phyloP scores from a whole-genome alignment of 768 basidiomycete genomes.

The Lentinula aciculospora region DNA sequence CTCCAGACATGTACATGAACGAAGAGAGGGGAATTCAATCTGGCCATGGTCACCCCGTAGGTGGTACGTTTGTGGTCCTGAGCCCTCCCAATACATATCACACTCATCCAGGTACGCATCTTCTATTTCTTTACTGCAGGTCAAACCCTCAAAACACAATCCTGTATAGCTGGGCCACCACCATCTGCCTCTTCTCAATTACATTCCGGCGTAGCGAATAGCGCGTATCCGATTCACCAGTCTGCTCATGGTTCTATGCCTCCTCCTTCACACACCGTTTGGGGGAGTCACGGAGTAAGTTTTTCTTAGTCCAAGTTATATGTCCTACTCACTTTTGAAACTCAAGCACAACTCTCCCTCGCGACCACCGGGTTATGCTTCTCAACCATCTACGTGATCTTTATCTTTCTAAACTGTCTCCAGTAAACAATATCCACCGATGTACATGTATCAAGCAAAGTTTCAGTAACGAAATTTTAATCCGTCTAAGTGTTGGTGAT shows the following conservation, averaged over 20 bases:
- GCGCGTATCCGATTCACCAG: background rate
- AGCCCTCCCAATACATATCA: background rate
- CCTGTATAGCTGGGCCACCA: background rate
- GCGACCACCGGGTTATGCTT: background rate
- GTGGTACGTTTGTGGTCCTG: background rate
- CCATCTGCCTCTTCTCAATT: background rate
- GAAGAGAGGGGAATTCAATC: slow-evolving; percentile 49
- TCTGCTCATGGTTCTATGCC: slow-evolving; percentile 3
- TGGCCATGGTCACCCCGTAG: background rate
- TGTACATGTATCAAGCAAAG: no score
- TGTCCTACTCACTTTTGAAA: background rate
- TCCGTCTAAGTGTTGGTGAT: no score
- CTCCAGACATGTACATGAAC: slow-evolving; percentile 56
- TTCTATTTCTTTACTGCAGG: background rate
- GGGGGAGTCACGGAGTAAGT: background rate
- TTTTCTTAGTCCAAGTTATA: background rate
- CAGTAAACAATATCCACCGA: no score
- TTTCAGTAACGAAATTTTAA: no score
- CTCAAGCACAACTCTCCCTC: background rate
- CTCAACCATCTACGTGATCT: background rate
- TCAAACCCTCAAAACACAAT: background rate
- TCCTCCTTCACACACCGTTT: background rate
- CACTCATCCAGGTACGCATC: background rate
- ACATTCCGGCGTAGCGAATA: background rate
- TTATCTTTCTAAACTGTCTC: no score